These are phyloP conservation scores for Helianthus tuberosus DNA, from an alignment of 129 eudicot species.

Conservation along the genomic window DNA sequence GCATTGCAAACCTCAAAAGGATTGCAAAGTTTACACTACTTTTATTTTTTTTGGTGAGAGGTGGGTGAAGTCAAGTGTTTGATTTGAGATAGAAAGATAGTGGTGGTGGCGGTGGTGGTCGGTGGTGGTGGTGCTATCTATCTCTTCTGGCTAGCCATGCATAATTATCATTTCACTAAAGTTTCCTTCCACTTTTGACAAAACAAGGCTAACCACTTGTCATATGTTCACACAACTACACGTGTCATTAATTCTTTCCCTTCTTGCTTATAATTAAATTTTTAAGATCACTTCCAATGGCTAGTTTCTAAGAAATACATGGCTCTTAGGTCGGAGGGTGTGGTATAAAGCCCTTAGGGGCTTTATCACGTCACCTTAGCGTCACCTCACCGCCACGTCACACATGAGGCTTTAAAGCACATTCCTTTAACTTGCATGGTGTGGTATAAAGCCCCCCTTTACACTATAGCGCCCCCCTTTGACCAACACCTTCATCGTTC, in stretches of 20 bases:
- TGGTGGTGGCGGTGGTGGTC: conserved; percentile 25
- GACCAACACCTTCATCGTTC: too few species aligned
- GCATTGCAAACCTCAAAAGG: conserved; percentile 27
- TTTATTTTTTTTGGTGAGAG: conserved; percentile 15
- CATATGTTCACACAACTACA: conserved; percentile 25
- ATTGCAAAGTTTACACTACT: neutral
- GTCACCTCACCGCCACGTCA: too few species aligned
- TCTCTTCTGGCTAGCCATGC: conserved; percentile 27
- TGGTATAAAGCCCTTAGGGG: too few species aligned
- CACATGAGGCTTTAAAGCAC: too few species aligned
- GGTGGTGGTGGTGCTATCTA: conserved; percentile 33
- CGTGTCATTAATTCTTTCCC: conserved; percentile 6
- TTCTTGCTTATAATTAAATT: too few species aligned
- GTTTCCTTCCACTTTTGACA: conserved; percentile 28
- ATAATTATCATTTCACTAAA: conserved; percentile 27
- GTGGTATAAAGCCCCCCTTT: too few species aligned
- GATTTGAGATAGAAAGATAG: conserved; percentile 31
- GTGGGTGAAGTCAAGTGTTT: conserved; percentile 14
- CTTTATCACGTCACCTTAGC: too few species aligned
- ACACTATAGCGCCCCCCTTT: too few species aligned
- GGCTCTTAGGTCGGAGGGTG: too few species aligned
- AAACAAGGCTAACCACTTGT: conserved; percentile 21
- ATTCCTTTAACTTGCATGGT: too few species aligned
- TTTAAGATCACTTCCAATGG: too few species aligned
- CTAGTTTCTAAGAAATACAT: too few species aligned